Conservation (phyloP, 1,139 yeast genomes). For the Lodderomyces metapsilosis region DNA sequence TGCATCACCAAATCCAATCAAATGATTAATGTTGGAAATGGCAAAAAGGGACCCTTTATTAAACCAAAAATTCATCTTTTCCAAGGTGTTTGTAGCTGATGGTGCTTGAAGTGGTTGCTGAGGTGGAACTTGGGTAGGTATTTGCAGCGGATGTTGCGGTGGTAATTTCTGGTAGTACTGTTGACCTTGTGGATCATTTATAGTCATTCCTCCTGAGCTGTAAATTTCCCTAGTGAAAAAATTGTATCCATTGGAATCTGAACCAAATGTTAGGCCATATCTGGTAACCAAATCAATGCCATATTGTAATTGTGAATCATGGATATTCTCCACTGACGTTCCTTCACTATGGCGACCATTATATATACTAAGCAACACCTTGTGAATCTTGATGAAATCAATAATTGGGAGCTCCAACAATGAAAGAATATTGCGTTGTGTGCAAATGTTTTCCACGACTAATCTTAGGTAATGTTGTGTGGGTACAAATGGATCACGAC, state of each 20-base stretch:
- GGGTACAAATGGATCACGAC: conserved; percentile 81
- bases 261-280: conserved; percentile 69
- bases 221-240: conserved; percentile 56
- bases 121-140: conserved; percentile 1
- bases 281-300: conserved; percentile 66
- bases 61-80: conserved; percentile 69
- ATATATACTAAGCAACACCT: conserved; percentile 54
- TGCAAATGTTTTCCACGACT: conserved; percentile 75
- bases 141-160: conserved; percentile 6
- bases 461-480: conserved; percentile 72
- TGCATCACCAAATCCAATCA: conserved; percentile 75
- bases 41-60: conserved; percentile 76
- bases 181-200: conserved; percentile 18
- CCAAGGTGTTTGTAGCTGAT: conserved; percentile 38
- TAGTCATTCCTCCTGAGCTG: conserved; percentile 30
- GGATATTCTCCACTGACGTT: conserved; percentile 26
- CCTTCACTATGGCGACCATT: conserved; percentile 34
- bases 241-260: conserved; percentile 64
- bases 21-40: conserved; percentile 67
- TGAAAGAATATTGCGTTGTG: conserved; percentile 64
- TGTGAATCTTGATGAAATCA: conserved; percentile 65
- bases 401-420: conserved; percentile 59
- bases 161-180: conserved; percentile 18
- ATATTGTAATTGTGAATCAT: conserved; percentile 45
- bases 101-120: conserved; percentile 17